Evolutionary conservation across 768 basidiomycete genomes (phyloP).

Genomic region (Kwoniella europaea): DNA sequence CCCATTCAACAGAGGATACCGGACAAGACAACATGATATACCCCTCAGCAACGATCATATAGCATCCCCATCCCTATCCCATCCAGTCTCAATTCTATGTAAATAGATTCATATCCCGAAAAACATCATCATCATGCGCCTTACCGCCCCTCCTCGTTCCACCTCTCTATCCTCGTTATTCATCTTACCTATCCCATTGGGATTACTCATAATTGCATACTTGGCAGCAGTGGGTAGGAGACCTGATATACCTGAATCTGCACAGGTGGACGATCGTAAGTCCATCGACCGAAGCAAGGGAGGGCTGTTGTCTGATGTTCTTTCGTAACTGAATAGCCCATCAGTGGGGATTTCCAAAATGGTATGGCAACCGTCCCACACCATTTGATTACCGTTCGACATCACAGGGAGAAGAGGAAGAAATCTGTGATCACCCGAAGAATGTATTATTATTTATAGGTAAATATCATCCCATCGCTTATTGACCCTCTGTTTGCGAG

Average conservation of each 20-base stretch:
- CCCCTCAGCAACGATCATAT: background rate
- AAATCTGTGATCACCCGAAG: slow-evolving; percentile 22
- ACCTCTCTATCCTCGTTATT: slow-evolving; percentile 16
- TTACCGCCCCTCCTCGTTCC: slow-evolving; percentile 18
- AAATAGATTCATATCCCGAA: no score
- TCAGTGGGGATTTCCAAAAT: slow-evolving; percentile 24
- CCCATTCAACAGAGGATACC: no score
- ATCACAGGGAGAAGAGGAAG: slow-evolving; percentile 10
- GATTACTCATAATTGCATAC: slow-evolving; percentile 11
- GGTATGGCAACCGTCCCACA: slow-evolving; percentile 15
- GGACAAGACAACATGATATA: no score
- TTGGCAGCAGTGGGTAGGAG: slow-evolving; percentile 5
- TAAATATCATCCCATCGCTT: background rate
- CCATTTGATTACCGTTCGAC: slow-evolving; percentile 13
- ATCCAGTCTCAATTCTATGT: no score
- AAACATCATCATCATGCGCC: slow-evolving; percentile 18
- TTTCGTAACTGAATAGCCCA: slow-evolving; percentile 7
- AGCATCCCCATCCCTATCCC: background rate
- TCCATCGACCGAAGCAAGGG: background rate
- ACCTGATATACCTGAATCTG: slow-evolving; percentile 21
- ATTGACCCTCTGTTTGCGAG: no score
- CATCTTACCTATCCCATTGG: slow-evolving; percentile 13
- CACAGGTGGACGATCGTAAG: slow-evolving; percentile 24
- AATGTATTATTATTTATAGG: slow-evolving; percentile 23
- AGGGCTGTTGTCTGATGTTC: background rate